These are phyloP conservation scores for Suillus bovinus DNA, from an alignment of 768 basidiomycete species.

Conservation along the genomic window DNA sequence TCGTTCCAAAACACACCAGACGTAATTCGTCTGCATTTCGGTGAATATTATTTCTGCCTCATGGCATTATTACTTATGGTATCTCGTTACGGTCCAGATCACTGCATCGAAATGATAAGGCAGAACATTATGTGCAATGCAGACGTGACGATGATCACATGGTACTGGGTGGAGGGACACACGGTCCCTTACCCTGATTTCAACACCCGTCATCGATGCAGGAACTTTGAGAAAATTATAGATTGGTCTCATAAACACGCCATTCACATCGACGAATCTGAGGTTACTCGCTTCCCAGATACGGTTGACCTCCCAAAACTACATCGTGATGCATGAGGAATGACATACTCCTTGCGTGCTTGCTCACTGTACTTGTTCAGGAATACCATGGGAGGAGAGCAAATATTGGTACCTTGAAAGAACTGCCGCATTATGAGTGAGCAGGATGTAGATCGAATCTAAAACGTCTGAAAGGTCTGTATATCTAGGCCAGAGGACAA, in stretches of 20 bases:
- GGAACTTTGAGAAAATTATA: not conserved
- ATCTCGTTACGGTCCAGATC: slow-evolving; percentile 2
- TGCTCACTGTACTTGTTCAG: not conserved
- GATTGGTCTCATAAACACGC: not conserved
- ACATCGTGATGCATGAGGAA: not conserved
- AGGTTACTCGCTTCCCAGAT: not conserved
- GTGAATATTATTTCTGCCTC: not conserved
- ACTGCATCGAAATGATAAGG: slow-evolving; percentile 13
- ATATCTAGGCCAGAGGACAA: not conserved
- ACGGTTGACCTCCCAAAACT: not conserved
- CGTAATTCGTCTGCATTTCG: slow-evolving; percentile 4
- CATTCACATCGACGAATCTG: not conserved
- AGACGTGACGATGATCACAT: slow-evolving; percentile 13
- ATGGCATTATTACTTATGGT: not conserved
- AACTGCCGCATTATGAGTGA: not conserved
- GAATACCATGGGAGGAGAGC: not conserved
- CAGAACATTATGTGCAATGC: slow-evolving; percentile 16
- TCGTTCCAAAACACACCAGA: slow-evolving; percentile 6
- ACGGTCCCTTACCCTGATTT: not conserved
- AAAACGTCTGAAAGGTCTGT: not conserved
- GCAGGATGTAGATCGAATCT: not conserved
- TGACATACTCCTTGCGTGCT: not conserved
- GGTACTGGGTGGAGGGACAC: slow-evolving; percentile 13
- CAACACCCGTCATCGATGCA: slow-evolving; percentile 9
- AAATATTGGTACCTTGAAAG: not conserved